A percentile compares a stretch with the other conserved stretches of the same genome.
Conservation (phyloP, 441 rosid species). For the Jatropha multifida region DNA sequence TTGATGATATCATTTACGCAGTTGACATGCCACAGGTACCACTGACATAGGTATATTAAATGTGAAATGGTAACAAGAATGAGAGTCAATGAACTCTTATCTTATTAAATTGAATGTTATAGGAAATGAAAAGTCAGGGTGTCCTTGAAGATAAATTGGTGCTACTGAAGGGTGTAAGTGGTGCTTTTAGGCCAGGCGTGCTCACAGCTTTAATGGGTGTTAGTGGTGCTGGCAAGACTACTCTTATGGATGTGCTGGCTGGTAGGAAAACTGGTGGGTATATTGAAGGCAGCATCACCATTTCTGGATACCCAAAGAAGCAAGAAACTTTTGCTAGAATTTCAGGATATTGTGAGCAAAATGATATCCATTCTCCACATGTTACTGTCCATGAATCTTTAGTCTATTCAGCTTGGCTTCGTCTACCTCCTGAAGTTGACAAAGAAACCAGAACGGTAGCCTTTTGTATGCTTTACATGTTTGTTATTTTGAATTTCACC, state of each 20-base stretch:
- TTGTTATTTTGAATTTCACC: background rate
- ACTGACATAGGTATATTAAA: background rate
- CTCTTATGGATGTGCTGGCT: conserved; percentile 52
- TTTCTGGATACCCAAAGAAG: conserved; percentile 47
- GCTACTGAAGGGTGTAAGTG: conserved; percentile 62
- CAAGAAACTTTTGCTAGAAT: conserved; percentile 49
- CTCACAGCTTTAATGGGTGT: conserved; percentile 86
- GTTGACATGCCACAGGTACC: conserved; percentile 73
- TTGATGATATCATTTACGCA: conserved; percentile 54
- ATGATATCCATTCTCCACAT: conserved; percentile 42
- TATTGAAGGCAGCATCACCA: conserved; percentile 37
- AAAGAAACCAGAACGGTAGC: conserved; percentile 38
- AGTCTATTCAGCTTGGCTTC: conserved; percentile 52
- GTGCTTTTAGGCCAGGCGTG: conserved; percentile 91
- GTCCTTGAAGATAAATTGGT: conserved; percentile 47
- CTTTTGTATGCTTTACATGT: conserved; percentile 16
- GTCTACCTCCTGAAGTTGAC: conserved; percentile 36
- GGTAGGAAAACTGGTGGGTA: conserved; percentile 49
- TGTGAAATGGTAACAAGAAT: background rate
- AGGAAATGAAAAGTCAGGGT: conserved; percentile 63
- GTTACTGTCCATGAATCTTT: conserved; percentile 45
- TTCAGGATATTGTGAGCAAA: conserved; percentile 48
- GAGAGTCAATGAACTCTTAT: background rate
- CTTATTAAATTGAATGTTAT: conserved; percentile 15
- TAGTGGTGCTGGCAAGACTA: conserved; percentile 83